phyloP scores from a whole-genome alignment of 1,284 basidiomycete genomes.

The Uromyces viciae-fabae region DNA sequence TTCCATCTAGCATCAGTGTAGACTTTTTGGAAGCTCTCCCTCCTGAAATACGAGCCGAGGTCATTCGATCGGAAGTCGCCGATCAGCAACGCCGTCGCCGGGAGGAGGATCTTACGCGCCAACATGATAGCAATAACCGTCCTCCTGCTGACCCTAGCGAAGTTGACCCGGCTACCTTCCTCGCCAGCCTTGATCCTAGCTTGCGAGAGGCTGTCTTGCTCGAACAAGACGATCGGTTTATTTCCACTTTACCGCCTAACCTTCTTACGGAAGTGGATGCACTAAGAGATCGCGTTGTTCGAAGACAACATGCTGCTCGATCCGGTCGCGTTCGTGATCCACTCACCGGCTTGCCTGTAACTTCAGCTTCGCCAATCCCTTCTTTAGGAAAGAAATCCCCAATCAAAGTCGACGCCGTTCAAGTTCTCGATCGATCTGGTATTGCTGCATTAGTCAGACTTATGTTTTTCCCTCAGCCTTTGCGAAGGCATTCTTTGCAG shows the following conservation, averaged over 20 bases:
- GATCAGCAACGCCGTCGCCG: constrained; percentile 68
- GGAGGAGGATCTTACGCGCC: constrained; percentile 39
- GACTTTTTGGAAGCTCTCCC: constrained; percentile 96
- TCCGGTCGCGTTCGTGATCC: constrained; percentile 42
- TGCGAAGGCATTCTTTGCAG: constrained; percentile 78
- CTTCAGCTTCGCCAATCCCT: constrained; percentile 15
- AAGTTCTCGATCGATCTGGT: constrained; percentile 84
- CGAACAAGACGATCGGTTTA: constrained; percentile 77
- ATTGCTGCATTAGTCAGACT: constrained; percentile 85
- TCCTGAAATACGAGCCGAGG: constrained; percentile 91
- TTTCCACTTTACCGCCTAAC: constrained; percentile 72
- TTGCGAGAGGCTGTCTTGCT: constrained; percentile 79
- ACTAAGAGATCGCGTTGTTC: constrained; percentile 60
- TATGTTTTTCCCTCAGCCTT: constrained; percentile 91
- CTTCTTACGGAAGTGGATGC: constrained; percentile 75
- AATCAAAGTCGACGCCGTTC: constrained; percentile 73
- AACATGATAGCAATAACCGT: constrained; percentile 48
- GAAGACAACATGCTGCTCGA: background rate
- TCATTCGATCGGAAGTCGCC: constrained; percentile 85
- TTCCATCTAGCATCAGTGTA: constrained; percentile 77
- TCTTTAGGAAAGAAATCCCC: constrained; percentile 51
- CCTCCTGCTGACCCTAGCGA: constrained; percentile 62
- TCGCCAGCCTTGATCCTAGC: constrained; percentile 74
- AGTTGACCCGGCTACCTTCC: constrained; percentile 78
- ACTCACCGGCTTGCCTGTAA: constrained; percentile 26